Percentiles rank a stretch among this genome's conserved stretches.
phyloP scores from a whole-genome alignment of 2,329 filamentous ascomycete species.

The Venturiaceae sp. region DNA sequence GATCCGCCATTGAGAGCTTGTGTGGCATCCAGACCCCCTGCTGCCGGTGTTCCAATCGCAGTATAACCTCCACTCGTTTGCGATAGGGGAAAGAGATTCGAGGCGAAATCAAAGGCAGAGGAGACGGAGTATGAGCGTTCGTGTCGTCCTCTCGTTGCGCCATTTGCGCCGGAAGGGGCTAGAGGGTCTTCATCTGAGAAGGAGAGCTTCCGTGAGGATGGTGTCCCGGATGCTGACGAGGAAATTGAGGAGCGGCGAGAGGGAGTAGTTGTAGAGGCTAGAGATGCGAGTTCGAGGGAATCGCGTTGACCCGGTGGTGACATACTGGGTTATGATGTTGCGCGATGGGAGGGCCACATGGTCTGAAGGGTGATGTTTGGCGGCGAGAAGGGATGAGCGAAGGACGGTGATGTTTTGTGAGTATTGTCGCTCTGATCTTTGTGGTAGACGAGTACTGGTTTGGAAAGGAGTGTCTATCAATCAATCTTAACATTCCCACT shows the following conservation, averaged over 20 bases:
- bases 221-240: conserved; percentile 73
- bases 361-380: background rate
- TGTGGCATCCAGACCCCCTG: conserved; percentile 41
- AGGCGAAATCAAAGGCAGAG: conserved; percentile 92
- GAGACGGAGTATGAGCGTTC: conserved; percentile 75
- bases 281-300: conserved; percentile 90
- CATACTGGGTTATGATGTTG: background rate
- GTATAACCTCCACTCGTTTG: conserved; percentile 72
- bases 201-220: conserved; percentile 86
- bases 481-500: background rate
- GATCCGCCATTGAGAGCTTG: conserved; percentile 62
- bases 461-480: background rate
- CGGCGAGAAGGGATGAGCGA: background rate
- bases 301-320: conserved; percentile 48
- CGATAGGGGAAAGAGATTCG: conserved; percentile 83
- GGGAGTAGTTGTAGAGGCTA: conserved; percentile 72
- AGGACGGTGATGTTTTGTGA: background rate
- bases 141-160: conserved; percentile 23
- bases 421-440: background rate
- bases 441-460: no score
- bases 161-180: conserved; percentile 41
- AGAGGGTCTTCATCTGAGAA: conserved; percentile 80
- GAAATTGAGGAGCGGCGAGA: conserved; percentile 56
- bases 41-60: conserved; percentile 68
- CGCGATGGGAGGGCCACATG: background rate